Base-by-base conservation (phyloP, 805 yeast species). In the Nakazawaea wyomingensis region DNA sequence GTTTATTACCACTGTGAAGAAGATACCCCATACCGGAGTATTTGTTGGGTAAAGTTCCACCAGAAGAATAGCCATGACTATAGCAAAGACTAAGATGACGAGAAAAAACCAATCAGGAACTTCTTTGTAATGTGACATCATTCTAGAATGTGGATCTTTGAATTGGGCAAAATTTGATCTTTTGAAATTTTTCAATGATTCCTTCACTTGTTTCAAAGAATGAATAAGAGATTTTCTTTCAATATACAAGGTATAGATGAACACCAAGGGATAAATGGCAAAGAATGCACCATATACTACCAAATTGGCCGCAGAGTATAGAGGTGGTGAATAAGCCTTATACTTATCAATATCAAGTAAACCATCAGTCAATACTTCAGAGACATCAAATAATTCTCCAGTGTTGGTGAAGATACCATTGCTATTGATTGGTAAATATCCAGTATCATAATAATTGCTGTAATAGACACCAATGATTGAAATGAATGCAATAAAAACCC, bases 51-150 rank as follows among this genome's bases (percentile, higher is more conserved):
- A 24, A 24, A 24, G 27, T 24, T 24, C 27, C 26, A 71, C 55
- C 21, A 64, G 54, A 9, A 63, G 66, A 21, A 55, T 69, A 60
- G 69, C 58, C 35, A 72, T 59, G 2, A 65, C 48, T 4, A 78
- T 61, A 18, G 80, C 64, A 13, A 64, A 48, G 14, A 75, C 45
- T 31, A 80, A 64, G 13, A 76, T 63, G 3, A 60, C 46, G 4
- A 61, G 52, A 52, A 73, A 82, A 85, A 87, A 80, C 80, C 81
- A 78, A 50, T 78, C 84, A 1, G 93, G 91, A 14, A 80, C 87
- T 49, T 84, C 89, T 31, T 71, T 71, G 57, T 82, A 81, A 40
- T 59, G 62, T 33, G 50, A 54, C 82, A 81, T 80, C 44, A 80
- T 67, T 47, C 80, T 65, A 9, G 27, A 24, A 11, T 24, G 27